Evolutionary conservation across 2,329 filamentous ascomycete genomes (phyloP), one percentile per base, ranked within the genome.

Genomic region (Arachnomyces sp.): DNA sequence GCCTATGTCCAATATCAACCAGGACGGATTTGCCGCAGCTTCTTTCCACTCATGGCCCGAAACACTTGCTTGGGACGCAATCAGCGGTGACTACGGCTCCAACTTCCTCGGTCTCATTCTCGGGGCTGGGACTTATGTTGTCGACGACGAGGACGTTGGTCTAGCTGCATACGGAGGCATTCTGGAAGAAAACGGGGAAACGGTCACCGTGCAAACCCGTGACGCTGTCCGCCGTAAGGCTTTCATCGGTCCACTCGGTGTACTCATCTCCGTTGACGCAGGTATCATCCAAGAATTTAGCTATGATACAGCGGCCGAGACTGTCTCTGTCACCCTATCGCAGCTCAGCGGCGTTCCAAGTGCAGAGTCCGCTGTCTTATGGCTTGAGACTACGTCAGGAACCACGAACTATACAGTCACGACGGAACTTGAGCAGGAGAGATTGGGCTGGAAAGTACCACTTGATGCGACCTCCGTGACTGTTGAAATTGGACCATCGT

Each of bases 11-110:
- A 78, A 74, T 52, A 76, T 80, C 49, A 66, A 75, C 44, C 47
- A 63, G 14, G 72, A 71, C 1, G 76, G 75, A 0, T 79, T 74
- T 43, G 70, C 69, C 0, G 65, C 71, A 7, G 71, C 72, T 1
- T 72, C 72, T 0, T 78, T 80, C 52, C 75, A 80, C 52, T 73
- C 72, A 0, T 78, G 63, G 51, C 74, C 76, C 0, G 69, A 77
- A 28, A 71, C 72, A 0, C 57, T 79, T 21, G 62, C 60, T 15
- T 78, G 76, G 71, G 76, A 80, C 47, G 67, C 64, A 0, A 75
- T 73, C 45, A 72, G 66, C 7, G 74, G 75, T 1, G 77, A 80
- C 51, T 78, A 78, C 41, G 76, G 76, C 0, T 69, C 67, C 0
- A 71, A 68, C 2, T 75, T 78, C 43, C 42, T 78, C 0, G 76